phyloP scores from a whole-genome alignment of 345 rosid species.

The Syzygium aromaticum region DNA sequence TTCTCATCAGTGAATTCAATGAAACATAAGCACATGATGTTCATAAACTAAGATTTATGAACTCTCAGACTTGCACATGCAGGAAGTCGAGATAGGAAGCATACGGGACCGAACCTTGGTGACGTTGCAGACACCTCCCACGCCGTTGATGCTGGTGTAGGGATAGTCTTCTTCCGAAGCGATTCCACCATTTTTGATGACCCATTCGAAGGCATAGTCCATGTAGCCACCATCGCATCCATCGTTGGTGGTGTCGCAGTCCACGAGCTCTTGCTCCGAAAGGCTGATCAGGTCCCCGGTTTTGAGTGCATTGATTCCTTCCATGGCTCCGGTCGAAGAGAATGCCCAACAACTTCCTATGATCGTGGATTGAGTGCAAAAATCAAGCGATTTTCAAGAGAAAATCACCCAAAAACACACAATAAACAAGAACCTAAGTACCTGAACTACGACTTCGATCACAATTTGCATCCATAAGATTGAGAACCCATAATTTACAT shows the following conservation, averaged over 20 bases:
- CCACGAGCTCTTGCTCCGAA: slow-evolving; percentile 68
- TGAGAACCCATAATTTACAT: too few species aligned
- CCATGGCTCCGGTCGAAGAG: slow-evolving; percentile 63
- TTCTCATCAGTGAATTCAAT: too few species aligned
- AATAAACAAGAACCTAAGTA: not conserved
- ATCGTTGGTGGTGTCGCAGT: slow-evolving; percentile 43
- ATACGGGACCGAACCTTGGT: slow-evolving; percentile 27
- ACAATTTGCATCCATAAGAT: too few species aligned
- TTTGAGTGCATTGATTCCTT: slow-evolving; percentile 51
- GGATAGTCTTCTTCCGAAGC: slow-evolving; percentile 47
- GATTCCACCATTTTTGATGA: slow-evolving; percentile 53
- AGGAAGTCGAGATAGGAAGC: not conserved
- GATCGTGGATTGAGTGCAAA: not conserved
- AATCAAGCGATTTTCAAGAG: not conserved
- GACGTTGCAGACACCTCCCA: slow-evolving; percentile 40
- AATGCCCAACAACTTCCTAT: slow-evolving; percentile 76
- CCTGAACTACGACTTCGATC: too few species aligned
- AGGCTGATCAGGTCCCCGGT: slow-evolving; percentile 50
- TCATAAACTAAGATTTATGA: not conserved
- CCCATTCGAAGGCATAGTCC: slow-evolving; percentile 77
- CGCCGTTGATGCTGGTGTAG: slow-evolving; percentile 25
- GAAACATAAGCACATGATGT: not conserved
- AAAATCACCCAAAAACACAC: not conserved
- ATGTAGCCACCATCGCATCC: slow-evolving; percentile 70
- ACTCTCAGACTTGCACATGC: not conserved